Percentiles rank a stretch among this genome's conserved stretches.
phyloP scores from a whole-genome alignment of 495 filamentous ascomycete species.

The Parathielavia hyrcaniae region DNA sequence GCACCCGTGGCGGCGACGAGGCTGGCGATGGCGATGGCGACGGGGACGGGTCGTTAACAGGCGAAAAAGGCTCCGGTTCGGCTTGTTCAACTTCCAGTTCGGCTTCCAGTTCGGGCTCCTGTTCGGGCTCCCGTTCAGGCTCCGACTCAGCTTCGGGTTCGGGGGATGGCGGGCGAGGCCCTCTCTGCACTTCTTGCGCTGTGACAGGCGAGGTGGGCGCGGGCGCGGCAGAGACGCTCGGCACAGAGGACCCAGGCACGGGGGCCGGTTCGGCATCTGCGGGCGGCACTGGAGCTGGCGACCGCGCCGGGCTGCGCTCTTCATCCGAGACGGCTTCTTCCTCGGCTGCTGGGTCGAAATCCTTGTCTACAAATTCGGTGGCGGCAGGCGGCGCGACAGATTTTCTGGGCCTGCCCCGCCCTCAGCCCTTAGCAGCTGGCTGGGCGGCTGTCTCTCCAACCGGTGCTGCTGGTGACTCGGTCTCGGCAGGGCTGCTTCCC shows the following conservation, averaged over 20 bases:
- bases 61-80: slow-evolving; percentile 4
- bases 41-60: neutral
- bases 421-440: slow-evolving; percentile 5
- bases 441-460: neutral
- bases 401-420: neutral
- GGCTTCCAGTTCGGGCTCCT: neutral
- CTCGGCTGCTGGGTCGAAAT: slow-evolving; percentile 31
- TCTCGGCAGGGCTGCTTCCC: neutral
- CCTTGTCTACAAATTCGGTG: slow-evolving; percentile 25
- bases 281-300: neutral
- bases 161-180: slow-evolving; percentile 1
- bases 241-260: neutral
- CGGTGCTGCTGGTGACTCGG: neutral
- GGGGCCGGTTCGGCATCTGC: neutral
- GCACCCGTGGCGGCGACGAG: slow-evolving; percentile 10
- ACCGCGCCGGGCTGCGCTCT: slow-evolving; percentile 4
- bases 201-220: neutral
- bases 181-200: neutral
- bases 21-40: slow-evolving; percentile 10
- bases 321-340: slow-evolving; percentile 21
- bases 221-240: slow-evolving; percentile 3
- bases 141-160: neutral
- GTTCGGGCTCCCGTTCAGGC: neutral
- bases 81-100: neutral
- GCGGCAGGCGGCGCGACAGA: slow-evolving; percentile 11